Percentiles rank a stretch among this genome's conserved stretches.
These are phyloP conservation scores for Linnemannia schmuckeri DNA, from an alignment of 192 early-diverging fungal species.

Conservation along the genomic window DNA sequence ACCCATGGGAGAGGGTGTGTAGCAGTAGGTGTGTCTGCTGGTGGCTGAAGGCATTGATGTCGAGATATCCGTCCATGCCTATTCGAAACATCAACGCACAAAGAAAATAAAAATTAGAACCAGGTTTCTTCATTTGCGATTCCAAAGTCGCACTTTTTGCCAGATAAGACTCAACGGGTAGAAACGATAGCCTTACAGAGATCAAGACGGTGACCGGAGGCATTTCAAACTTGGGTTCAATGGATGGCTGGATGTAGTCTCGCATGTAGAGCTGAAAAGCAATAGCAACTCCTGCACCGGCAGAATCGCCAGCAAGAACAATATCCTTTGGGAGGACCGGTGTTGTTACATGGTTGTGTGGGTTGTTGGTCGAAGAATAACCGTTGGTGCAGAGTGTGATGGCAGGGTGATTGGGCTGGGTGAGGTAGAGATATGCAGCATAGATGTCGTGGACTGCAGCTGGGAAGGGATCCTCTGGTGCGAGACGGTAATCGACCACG, in stretches of 20 bases:
- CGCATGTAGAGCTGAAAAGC: conserved; percentile 41
- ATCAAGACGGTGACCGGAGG: conserved; percentile 36
- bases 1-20: conserved; percentile 46
- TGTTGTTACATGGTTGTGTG: conserved; percentile 19
- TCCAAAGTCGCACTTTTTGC: background rate
- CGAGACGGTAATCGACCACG: conserved; percentile 50
- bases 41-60: conserved; percentile 43
- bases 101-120: background rate
- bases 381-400: background rate
- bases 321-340: conserved; percentile 69
- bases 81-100: background rate
- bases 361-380: background rate
- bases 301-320: conserved; percentile 77
- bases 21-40: conserved; percentile 32
- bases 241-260: conserved; percentile 42
- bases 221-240: conserved; percentile 6
- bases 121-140: no score
- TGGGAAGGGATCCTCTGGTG: conserved; percentile 55
- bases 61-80: conserved; percentile 54
- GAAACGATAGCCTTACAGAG: conserved; percentile 23
- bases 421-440: conserved; percentile 48
- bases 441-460: conserved; percentile 45
- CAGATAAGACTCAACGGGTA: background rate
- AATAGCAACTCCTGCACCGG: conserved; percentile 63
- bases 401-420: conserved; percentile 28